Conservation (phyloP, 495 filamentous ascomycete species). For the Penicillium soppii region DNA sequence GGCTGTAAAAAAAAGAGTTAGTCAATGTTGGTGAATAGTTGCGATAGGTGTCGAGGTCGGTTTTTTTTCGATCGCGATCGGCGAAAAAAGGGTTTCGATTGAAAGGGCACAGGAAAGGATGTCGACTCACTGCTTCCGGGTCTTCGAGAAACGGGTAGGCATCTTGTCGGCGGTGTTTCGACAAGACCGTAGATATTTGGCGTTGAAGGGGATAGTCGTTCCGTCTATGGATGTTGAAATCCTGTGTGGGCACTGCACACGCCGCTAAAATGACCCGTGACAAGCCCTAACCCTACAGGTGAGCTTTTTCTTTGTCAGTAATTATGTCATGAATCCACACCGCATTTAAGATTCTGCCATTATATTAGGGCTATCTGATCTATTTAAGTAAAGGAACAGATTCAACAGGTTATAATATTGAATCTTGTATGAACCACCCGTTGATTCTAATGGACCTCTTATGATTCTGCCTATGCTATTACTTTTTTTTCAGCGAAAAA, state of each 20-base stretch:
- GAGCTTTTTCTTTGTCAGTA: slow-evolving; percentile 7
- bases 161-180: slow-evolving; percentile 57
- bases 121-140: slow-evolving; percentile 74
- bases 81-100: slow-evolving; percentile 14
- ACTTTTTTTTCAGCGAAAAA: slow-evolving; percentile 30
- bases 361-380: background rate
- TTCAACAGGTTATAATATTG: background rate
- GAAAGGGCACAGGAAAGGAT: slow-evolving; percentile 17
- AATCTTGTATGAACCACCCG: too few species aligned
- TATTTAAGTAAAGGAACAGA: background rate
- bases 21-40: slow-evolving; percentile 12
- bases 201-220: slow-evolving; percentile 43
- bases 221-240: slow-evolving; percentile 43
- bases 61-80: slow-evolving; percentile 21
- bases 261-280: slow-evolving; percentile 42
- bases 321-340: slow-evolving; percentile 13
- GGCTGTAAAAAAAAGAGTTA: slow-evolving; percentile 51
- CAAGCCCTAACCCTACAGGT: slow-evolving; percentile 25
- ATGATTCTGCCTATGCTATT: too few species aligned
- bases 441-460: too few species aligned
- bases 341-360: slow-evolving; percentile 5
- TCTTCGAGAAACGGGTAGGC: slow-evolving; percentile 82
- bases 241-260: too few species aligned
- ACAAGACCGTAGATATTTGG: slow-evolving; percentile 47
- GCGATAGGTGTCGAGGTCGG: slow-evolving; percentile 19